These are phyloP conservation scores for Hypoxylon sp. DNA, from an alignment of 2,329 filamentous ascomycete genomes.

Conservation along the genomic window DNA sequence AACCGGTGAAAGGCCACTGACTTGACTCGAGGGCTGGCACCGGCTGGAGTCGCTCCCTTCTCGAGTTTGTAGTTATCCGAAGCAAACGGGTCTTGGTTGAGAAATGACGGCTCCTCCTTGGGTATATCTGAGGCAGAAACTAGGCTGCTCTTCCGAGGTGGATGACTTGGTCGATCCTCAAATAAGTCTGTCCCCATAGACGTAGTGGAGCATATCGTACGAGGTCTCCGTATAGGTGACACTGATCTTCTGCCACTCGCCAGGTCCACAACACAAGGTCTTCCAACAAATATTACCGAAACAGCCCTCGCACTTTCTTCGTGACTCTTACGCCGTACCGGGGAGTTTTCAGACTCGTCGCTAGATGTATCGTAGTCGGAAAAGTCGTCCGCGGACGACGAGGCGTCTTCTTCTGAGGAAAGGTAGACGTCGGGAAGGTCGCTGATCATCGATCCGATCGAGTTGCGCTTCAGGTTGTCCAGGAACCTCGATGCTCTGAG, in stretches of 20 bases:
- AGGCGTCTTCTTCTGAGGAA: slow-evolving; percentile 76
- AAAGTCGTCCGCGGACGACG: slow-evolving; percentile 72
- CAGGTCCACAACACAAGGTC: slow-evolving; percentile 71
- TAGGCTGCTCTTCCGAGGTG: slow-evolving; percentile 63
- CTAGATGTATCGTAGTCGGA: slow-evolving; percentile 69
- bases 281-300: slow-evolving; percentile 72
- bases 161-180: slow-evolving; percentile 52
- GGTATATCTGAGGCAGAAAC: slow-evolving; percentile 49
- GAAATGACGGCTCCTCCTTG: slow-evolving; percentile 63
- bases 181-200: slow-evolving; percentile 51
- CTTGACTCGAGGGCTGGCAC: slow-evolving; percentile 56
- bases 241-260: slow-evolving; percentile 60
- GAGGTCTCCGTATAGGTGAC: slow-evolving; percentile 59
- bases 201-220: slow-evolving; percentile 47
- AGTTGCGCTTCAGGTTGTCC: slow-evolving; percentile 57
- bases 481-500: slow-evolving; percentile 65
- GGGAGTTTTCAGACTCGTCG: slow-evolving; percentile 53
- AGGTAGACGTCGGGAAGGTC: slow-evolving; percentile 73
- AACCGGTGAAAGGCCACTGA: slow-evolving; percentile 65
- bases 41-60: slow-evolving; percentile 51
- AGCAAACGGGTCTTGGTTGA: slow-evolving; percentile 69
- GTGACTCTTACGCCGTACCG: slow-evolving; percentile 59
- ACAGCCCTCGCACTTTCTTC: slow-evolving; percentile 72
- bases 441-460: slow-evolving; percentile 55
- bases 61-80: slow-evolving; percentile 56